phyloP scores from a whole-genome alignment of 2,329 filamentous ascomycete species.

The Phaeosphaeria sp. region DNA sequence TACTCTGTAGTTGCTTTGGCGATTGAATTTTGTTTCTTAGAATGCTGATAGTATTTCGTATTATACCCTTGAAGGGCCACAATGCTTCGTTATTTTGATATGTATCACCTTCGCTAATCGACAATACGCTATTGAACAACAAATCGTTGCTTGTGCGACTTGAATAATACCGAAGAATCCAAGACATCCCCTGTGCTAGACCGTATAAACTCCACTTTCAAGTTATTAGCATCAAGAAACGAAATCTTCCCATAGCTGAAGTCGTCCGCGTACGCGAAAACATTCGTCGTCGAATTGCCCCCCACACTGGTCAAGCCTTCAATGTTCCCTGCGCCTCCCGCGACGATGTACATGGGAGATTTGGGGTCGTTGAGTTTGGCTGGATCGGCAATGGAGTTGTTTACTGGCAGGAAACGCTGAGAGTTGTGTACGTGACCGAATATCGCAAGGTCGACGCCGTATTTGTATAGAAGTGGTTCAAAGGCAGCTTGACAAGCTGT shows the following conservation, averaged over 20 bases:
- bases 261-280: neutral
- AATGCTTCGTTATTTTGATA: neutral
- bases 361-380: neutral
- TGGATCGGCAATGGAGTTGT: neutral
- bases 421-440: neutral
- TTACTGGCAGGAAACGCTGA: neutral
- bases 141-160: neutral
- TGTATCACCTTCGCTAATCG: too few relatives aligned
- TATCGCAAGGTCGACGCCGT: neutral
- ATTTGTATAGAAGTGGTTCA: neutral
- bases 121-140: neutral
- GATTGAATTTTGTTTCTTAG: too few relatives aligned
- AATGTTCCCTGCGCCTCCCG: neutral
- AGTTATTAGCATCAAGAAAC: neutral
- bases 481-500: neutral
- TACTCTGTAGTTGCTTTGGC: too few relatives aligned
- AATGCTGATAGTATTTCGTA: too few relatives aligned
- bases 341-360: neutral
- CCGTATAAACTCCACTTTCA: neutral
- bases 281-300: neutral
- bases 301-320: neutral
- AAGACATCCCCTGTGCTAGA: neutral
- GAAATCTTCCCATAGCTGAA: neutral
- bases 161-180: neutral
- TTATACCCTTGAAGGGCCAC: too few relatives aligned